Base-by-base conservation (phyloP, 495 filamentous ascomycete species). In the Hypoxylon subgilvum region DNA sequence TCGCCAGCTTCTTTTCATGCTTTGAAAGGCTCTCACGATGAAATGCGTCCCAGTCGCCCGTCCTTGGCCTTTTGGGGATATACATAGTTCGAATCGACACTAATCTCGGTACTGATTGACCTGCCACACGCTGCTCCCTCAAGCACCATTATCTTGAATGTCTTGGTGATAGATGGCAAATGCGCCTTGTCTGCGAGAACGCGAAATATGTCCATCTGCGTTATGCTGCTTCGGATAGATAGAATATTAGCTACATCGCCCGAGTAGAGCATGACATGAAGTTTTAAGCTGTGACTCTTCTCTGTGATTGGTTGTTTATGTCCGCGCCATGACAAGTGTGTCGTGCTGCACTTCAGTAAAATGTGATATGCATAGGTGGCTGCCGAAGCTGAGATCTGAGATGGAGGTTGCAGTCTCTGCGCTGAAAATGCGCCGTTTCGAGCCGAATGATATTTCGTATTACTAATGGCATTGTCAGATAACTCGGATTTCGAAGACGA, bases 281-380 rank as follows among this genome's bases (percentile, higher is more conserved):
- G 53, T 10, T 41, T 52, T 19, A 52, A 22, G 48, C 35, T 42
- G 0, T 52, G 35, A 27, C 42, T 52, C 31, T 52, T 52, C 13
- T 25, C n/a, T 21, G 34, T 41, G 17, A 41, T 34, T 6, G 36
- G 35, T 34, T 9, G 4, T 25, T 19, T 44, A 1, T 41, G 43
- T 21, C 10, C 22, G 44, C 17, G 51, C 8, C 34, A 16, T n/a
- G 38, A n/a, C 9, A 32, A 12, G 0, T 49, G 25, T 1, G 47
- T 2, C 10, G 31, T 12, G 18, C 22, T 8, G 21, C 58, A 69
- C 22, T 53, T 53, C 44, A 73, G 50, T 27, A 70, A 61, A 18
- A 70, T 55, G 47, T 82, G 75, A 54, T 76, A 78, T 2, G 79
- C 78, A 64, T 85, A 85, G 2, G 79, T 77, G 4, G 59, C 76